Percentiles rank a stretch among this genome's conserved stretches.
Conservation (phyloP, 106 monocot species). For the Hemerocallis citrina region DNA sequence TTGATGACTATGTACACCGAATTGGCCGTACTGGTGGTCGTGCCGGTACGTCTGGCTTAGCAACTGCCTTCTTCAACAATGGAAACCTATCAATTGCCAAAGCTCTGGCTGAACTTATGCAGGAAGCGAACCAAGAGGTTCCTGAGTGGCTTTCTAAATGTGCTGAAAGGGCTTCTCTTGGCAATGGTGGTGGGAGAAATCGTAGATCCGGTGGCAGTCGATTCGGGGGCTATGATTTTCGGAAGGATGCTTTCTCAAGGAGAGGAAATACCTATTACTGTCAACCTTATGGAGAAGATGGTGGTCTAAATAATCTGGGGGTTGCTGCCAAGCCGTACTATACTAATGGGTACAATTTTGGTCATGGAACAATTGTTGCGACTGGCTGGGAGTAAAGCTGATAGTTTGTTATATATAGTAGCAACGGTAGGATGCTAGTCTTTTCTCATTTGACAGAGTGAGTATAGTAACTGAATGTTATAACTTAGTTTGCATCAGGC, state of each 20-base stretch:
- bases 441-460: no score
- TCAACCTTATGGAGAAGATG: neutral
- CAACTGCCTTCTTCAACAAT: slow-evolving; percentile 49
- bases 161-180: slow-evolving; percentile 20
- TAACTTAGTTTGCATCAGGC: no score
- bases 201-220: slow-evolving; percentile 7
- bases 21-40: slow-evolving; percentile 55
- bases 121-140: slow-evolving; percentile 49
- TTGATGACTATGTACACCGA: slow-evolving; percentile 51
- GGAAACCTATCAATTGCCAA: slow-evolving; percentile 34
- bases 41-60: slow-evolving; percentile 48
- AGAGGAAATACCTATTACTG: neutral
- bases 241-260: slow-evolving; percentile 5
- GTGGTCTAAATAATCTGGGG: neutral
- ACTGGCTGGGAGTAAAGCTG: slow-evolving; percentile 3
- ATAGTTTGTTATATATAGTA: no score
- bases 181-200: slow-evolving; percentile 15
- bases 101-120: slow-evolving; percentile 31
- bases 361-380: neutral
- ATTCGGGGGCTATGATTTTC: slow-evolving; percentile 27
- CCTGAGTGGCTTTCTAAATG: slow-evolving; percentile 38
- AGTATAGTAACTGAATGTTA: no score
- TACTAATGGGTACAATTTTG: neutral
- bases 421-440: no score
- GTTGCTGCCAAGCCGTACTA: slow-evolving; percentile 1